Conservation (phyloP, 169 alveolate species). For the Plasmodium knowlesi region DNA sequence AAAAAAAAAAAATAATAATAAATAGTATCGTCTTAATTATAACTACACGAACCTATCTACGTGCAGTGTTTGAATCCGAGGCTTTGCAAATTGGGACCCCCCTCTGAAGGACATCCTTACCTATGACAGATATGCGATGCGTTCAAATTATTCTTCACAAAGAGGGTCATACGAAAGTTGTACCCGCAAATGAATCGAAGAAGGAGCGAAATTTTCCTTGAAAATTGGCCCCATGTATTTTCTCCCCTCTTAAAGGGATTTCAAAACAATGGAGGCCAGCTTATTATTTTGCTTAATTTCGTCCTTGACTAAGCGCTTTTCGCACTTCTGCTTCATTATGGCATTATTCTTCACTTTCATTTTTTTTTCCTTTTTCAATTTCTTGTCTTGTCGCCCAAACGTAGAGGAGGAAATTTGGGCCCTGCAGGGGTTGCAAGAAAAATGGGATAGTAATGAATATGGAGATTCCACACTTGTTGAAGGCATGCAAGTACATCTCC, state of each 20-base stretch:
- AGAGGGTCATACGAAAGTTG: background rate
- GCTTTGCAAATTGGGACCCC: background rate
- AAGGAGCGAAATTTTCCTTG: background rate
- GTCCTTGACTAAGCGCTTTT: constrained; percentile 38
- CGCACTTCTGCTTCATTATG: constrained; percentile 33
- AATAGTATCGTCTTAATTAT: background rate
- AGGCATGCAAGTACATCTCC: background rate
- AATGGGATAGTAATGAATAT: background rate
- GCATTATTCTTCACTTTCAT: background rate
- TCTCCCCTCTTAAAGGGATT: background rate
- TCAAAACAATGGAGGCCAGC: constrained; percentile 45
- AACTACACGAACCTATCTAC: background rate
- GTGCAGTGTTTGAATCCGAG: background rate
- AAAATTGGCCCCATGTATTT: background rate
- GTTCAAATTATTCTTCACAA: background rate
- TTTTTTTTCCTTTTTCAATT: constrained; percentile 53
- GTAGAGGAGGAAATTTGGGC: constrained; percentile 59
- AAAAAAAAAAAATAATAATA: background rate
- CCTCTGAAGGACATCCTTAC: background rate
- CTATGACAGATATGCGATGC: background rate
- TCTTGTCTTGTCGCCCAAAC: constrained; percentile 42
- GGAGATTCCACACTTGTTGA: background rate
- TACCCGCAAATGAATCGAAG: background rate
- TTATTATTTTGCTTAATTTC: constrained; percentile 49
- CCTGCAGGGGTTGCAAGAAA: background rate